Conservation (phyloP, 768 basidiomycete species). For the Pisolithus orientalis region DNA sequence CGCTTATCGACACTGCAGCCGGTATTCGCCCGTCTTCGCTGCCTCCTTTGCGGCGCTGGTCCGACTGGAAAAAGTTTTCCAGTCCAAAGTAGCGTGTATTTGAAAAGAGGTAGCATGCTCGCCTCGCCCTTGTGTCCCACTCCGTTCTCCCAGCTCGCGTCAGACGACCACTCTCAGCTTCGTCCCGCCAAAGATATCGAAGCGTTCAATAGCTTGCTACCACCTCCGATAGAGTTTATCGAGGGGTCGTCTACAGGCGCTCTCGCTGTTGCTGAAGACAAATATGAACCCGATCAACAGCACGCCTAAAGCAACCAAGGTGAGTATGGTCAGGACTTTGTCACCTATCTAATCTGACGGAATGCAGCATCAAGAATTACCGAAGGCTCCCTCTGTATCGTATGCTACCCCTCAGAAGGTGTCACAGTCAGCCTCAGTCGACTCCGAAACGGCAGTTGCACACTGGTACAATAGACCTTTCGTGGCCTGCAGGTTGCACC, state of each 20-base stretch:
- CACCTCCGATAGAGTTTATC: slow-evolving; percentile 76
- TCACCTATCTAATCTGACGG: slow-evolving; percentile 1
- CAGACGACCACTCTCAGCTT: slow-evolving; percentile 51
- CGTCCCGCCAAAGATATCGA: slow-evolving; percentile 67
- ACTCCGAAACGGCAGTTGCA: slow-evolving; percentile 38
- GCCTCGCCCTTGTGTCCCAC: slow-evolving; percentile 57
- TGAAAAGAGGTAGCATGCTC: slow-evolving; percentile 45
- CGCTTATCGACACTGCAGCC: slow-evolving; percentile 12
- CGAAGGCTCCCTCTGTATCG: slow-evolving; percentile 20
- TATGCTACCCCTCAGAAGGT: slow-evolving; percentile 24
- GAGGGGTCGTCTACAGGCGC: slow-evolving; percentile 79
- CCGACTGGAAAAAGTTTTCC: slow-evolving; percentile 2
- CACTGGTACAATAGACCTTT: slow-evolving; percentile 47
- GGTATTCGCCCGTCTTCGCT: slow-evolving; percentile 8
- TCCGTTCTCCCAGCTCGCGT: slow-evolving; percentile 37
- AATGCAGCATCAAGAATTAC: slow-evolving; percentile 13
- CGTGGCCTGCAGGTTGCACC: slow-evolving; percentile 50
- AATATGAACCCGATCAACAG: slow-evolving; percentile 80
- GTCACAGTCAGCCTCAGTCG: slow-evolving; percentile 15
- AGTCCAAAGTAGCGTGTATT: slow-evolving; percentile 2
- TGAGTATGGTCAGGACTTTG: slow-evolving; percentile 22
- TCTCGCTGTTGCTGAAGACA: slow-evolving; percentile 64
- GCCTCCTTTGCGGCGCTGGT: slow-evolving; percentile 2
- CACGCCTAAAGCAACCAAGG: slow-evolving; percentile 49
- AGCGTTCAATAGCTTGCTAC: slow-evolving; percentile 70